phyloP scores from a whole-genome alignment of 2,329 filamentous ascomycete species.

The Didymellaceae sp. region DNA sequence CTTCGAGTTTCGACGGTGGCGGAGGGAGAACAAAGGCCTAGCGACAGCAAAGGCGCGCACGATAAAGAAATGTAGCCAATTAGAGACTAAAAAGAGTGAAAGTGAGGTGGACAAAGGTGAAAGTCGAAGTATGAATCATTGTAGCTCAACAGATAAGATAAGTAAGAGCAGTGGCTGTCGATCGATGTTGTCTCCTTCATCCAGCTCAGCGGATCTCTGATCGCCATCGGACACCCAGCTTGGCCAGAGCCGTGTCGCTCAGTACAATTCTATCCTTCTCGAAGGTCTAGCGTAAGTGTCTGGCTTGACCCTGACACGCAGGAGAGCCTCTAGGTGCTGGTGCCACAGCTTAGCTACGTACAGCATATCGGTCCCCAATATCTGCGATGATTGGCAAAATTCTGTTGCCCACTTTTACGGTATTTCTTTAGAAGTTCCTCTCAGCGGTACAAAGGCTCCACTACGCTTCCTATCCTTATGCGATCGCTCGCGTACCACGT shows the following conservation, averaged over 20 bases:
- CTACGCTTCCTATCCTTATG: too few relatives aligned
- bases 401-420: neutral
- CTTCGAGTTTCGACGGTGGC: neutral
- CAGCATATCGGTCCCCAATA: neutral
- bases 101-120: too few relatives aligned
- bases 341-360: neutral
- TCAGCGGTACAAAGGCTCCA: too few relatives aligned
- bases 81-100: too few relatives aligned
- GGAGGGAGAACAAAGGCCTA: constrained; percentile 3
- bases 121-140: too few relatives aligned
- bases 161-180: too few relatives aligned
- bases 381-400: neutral
- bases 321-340: neutral
- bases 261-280: constrained; percentile 4
- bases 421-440: neutral
- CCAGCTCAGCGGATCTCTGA: neutral
- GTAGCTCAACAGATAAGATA: too few relatives aligned
- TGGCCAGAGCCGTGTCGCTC: neutral
- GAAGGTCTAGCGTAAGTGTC: too few relatives aligned
- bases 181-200: neutral
- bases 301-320: neutral
- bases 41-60: constrained; percentile 1
- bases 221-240: neutral
- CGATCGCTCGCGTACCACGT: neutral
- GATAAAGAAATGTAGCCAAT: neutral